Base-by-base conservation (phyloP, 352 stramenopile genomes). In the Globisporangium echinulatum region DNA sequence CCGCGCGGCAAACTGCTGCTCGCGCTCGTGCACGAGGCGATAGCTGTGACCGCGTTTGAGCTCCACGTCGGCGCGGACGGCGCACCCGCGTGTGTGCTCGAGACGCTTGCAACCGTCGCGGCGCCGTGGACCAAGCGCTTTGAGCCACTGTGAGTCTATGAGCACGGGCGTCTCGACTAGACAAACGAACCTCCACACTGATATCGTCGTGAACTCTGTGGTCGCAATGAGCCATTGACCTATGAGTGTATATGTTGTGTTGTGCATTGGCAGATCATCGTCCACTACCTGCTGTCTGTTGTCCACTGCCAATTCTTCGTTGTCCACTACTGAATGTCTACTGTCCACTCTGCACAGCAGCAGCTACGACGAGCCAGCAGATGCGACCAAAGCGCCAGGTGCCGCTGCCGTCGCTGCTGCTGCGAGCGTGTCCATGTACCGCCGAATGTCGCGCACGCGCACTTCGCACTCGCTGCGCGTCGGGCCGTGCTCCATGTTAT, bases 361-460 rank as follows among this genome's bases (percentile, higher is more conserved):
- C 25, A 33, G 25, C 25, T 33, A 33, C 25, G 25, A 33, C 25
- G 25, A 33, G 25, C 25, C 25, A 33, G 25, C 25, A 33, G 25
- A 33, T 33, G 25, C 25, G 25, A 33, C 25, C 25, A 33, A 3
- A 33, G 25, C 25, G 25, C 25, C 25, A 33, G 25, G 25, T 3
- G 25, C 25, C 25, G 25, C 25, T 33, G 25, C 2, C 2, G 25
- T 50, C n/a, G 46, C 15, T 36, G 15, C 46, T 14, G 46, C 17
- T 19, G 68, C 42, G 48, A 82, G 61, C 15, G 68, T 67, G 59
- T 92, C 80, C 65, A 90, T 91, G 69, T 79, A 84, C 55, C 81
- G 79, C 54, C 94, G 64, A 52, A 94, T 96, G 54, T 91, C 90
- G 46, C 74, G 72, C 64, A 93, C 96, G 49, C 88, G 87, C n/a